phyloP scores from a whole-genome alignment of 1,284 basidiomycete species.

The Grifola frondosa region DNA sequence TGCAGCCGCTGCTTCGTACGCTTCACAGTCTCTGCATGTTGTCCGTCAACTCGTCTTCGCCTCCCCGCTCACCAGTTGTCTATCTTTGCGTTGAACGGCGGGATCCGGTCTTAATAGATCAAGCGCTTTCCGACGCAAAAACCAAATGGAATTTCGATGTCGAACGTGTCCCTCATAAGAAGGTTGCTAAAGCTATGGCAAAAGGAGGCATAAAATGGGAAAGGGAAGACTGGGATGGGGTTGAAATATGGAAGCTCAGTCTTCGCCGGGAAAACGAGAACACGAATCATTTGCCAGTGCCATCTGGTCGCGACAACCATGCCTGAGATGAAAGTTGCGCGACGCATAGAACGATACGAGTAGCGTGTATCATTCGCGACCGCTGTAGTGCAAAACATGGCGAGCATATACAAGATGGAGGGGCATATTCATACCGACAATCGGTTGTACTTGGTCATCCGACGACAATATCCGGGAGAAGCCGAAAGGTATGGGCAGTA shows the following conservation, averaged over 20 bases:
- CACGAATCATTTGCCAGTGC: too few relatives aligned
- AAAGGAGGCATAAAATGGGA: constrained; percentile 60
- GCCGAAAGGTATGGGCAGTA: too few relatives aligned
- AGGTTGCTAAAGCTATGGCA: constrained; percentile 62
- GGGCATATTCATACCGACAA: too few relatives aligned
- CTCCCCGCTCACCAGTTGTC: constrained; percentile 44
- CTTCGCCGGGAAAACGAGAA: too few relatives aligned
- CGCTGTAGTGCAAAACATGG: too few relatives aligned
- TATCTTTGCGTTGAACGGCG: constrained; percentile 77
- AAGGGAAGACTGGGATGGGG: constrained; percentile 70
- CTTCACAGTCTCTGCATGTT: constrained; percentile 50
- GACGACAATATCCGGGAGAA: too few relatives aligned
- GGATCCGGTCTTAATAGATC: constrained; percentile 66
- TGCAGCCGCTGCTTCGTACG: constrained; percentile 72
- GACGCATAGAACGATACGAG: too few relatives aligned
- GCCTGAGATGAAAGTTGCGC: too few relatives aligned
- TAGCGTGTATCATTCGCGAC: too few relatives aligned
- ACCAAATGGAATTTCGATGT: constrained; percentile 54
- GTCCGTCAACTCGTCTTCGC: constrained; percentile 13
- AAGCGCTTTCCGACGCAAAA: constrained; percentile 52
- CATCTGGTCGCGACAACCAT: too few relatives aligned
- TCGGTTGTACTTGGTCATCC: too few relatives aligned
- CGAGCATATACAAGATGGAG: too few relatives aligned
- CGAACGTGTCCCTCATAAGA: constrained; percentile 58
- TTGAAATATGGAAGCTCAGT: constrained; percentile 69